These are phyloP conservation scores for Aspergillus floridensis DNA, from an alignment of 2,329 filamentous ascomycete species.

Conservation along the genomic window DNA sequence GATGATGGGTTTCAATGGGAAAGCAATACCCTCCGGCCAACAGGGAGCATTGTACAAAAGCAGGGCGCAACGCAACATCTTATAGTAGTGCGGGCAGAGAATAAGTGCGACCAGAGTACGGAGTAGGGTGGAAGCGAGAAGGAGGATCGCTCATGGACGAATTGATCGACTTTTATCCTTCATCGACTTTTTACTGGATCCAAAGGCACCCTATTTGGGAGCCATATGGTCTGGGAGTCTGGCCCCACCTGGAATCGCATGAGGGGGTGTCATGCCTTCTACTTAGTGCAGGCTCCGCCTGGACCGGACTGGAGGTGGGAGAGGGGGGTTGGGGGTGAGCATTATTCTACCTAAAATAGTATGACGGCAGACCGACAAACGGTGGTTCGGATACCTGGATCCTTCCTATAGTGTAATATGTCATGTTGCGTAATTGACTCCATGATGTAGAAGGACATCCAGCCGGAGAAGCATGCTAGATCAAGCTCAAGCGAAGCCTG, in stretches of 20 bases:
- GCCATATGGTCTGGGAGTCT: not conserved
- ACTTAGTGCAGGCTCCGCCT: not conserved
- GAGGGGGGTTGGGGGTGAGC: not conserved
- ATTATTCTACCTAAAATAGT: not conserved
- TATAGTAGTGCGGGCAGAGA: not conserved
- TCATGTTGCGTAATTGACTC: not conserved
- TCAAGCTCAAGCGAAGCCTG: not conserved
- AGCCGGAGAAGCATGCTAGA: not conserved
- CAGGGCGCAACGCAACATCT: not conserved
- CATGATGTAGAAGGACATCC: not conserved
- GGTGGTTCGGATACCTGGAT: not conserved
- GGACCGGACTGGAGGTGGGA: not conserved
- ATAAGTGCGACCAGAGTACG: not conserved
- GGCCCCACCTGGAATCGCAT: slow-evolving; percentile 9
- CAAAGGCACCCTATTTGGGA: not conserved
- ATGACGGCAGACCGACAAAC: not conserved
- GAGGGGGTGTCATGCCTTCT: not conserved
- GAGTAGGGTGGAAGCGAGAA: not conserved
- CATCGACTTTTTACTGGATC: not conserved
- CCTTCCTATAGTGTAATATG: not conserved
- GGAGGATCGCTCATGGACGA: not conserved
- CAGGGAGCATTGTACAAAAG: too few relatives aligned
- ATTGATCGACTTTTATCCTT: not conserved
- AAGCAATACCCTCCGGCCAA: too few relatives aligned
- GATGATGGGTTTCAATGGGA: not conserved